Base-by-base conservation (phyloP, 2,329 filamentous ascomycete genomes). In the Ophiosphaerella herpotricha region DNA sequence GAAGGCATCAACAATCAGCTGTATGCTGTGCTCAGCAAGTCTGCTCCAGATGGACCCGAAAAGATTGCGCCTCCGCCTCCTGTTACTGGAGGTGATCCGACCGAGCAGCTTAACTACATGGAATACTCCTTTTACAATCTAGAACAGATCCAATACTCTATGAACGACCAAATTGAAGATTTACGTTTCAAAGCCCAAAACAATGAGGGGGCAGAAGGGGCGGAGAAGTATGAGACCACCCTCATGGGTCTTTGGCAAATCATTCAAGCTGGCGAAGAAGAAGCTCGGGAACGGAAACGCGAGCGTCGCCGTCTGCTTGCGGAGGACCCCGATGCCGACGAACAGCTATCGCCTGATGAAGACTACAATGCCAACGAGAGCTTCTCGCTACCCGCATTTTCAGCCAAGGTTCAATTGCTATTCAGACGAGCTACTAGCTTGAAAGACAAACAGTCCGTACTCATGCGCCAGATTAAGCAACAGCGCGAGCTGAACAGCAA, bases 381-480 rank as follows among this genome's bases (percentile, higher is more conserved):
- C 1, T 95, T 90, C 74, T 88, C 87, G 1, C 76, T 96, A 4
- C 79, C 82, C 18, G 89, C 87, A 16, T 95, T 97, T 70, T 87
- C 86, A 13, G 78, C 83, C 7, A 90, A 90, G 64, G 85, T 97
- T 1, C 87, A 91, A 63, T 88, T 85, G 75, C 77, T 97, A 4
- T 90, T 91, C 67, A 80, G 81, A 35, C 88, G 90, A 50, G 84
- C 90, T n/a, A 88, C 86, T 14, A 84, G 84, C 16, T 78, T 97
- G 32, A 87, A 90, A 54, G 90, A 96, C 62, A 92, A 97, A 69
- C 95, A 96, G 70, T 85, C 85, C 41, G 92, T 96, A 18, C 81
- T 97, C 7, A 88, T 93, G 65, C 85, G 91, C 37, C 92, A 97
- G 71, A 93, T 97, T 65, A 93, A 96, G 75, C 92, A 97, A 70